Evolutionary conservation across 495 filamentous ascomycete species (phyloP), one percentile per base, ranked within the genome.

Genomic region (Penicillium taxi): DNA sequence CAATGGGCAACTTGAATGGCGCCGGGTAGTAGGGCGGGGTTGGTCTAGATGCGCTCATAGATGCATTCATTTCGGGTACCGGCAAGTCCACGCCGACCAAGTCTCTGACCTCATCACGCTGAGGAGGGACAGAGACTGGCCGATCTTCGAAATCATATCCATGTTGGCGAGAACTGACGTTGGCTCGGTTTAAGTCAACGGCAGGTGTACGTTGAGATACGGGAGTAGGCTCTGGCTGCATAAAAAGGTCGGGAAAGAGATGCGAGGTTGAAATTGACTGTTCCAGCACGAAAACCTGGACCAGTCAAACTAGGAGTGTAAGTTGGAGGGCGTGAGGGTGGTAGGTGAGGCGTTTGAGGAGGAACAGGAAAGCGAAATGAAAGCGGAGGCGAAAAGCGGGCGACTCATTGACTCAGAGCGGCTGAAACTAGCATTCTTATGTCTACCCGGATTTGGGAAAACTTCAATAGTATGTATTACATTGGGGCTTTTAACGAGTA

Each of bases 171-270:
- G 67, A 31, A 41, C 56, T 51, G 27, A 38, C 50, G 45, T 41
- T 55, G 41, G 50, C 62, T 53, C 56, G 60, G 47, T 54, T 58
- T 52, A 56, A 58, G 58, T 61, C 64, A 55, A 58, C 46, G 41
- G 62, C 56, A 48, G 57, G 55, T 44, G 60, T 64, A 51, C 67
- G 71, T 67, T 73, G 72, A 55, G 70, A 70, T 69, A 68, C 68
- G 59, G 77, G 72, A 59, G 70, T 63, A 52, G 73, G 71, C 77
- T 82, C 81, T 77, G 81, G 65, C 79, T 90, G 87, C 88, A 95
- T 95, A 93, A 80, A 95, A 81, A 67, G 65, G 56, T 58, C 60
- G 62, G 64, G 44, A 45, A 42, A 52, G 56, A 61, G 50, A 63
- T 47, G 37, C 49, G 53, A 47, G 40, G 45, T 37, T 30, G 40